phyloP scores from a whole-genome alignment of 805 yeast genomes.

The Schizosaccharomyces lindneri region DNA sequence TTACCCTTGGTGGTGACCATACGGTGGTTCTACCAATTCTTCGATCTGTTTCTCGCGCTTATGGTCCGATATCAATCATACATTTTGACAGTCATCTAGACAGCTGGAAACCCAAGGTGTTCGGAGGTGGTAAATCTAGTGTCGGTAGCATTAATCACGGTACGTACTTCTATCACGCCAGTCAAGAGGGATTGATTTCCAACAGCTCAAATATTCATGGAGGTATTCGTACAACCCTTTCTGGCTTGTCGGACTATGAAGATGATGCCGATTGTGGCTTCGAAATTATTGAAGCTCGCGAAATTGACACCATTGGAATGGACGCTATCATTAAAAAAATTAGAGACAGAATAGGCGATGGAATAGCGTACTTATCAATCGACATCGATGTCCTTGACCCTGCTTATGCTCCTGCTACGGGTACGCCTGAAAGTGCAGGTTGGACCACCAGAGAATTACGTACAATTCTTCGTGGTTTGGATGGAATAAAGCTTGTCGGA shows the following conservation, averaged over 20 bases:
- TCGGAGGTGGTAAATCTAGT: conserved; percentile 21
- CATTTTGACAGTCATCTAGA: conserved; percentile 48
- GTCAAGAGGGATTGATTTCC: conserved; percentile 36
- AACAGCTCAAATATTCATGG: conserved; percentile 41
- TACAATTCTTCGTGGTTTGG: conserved; percentile 32
- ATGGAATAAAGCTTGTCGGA: conserved; percentile 38
- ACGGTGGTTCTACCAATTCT: conserved; percentile 49
- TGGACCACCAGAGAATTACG: conserved; percentile 42
- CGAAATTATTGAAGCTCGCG: conserved; percentile 45
- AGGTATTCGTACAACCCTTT: conserved; percentile 47
- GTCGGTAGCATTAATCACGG: conserved; percentile 60
- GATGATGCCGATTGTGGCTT: conserved; percentile 52
- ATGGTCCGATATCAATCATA: conserved; percentile 47
- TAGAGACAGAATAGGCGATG: conserved; percentile 30
- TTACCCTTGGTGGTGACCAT: conserved; percentile 68
- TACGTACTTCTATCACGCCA: conserved; percentile 58
- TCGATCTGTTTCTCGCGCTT: conserved; percentile 31
- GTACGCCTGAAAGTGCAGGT: conserved; percentile 60
- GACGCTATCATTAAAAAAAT: conserved; percentile 32
- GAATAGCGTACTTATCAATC: conserved; percentile 54
- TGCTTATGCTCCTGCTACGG: conserved; percentile 49
- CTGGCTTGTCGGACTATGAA: conserved; percentile 27
- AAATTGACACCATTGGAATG: conserved; percentile 41
- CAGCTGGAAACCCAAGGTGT: conserved; percentile 55
- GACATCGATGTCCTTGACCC: conserved; percentile 58